Percentiles rank a stretch among this genome's conserved stretches.
These are phyloP conservation scores for Fusarium sp. DNA, from an alignment of 2,329 filamentous ascomycete species.

Conservation along the genomic window DNA sequence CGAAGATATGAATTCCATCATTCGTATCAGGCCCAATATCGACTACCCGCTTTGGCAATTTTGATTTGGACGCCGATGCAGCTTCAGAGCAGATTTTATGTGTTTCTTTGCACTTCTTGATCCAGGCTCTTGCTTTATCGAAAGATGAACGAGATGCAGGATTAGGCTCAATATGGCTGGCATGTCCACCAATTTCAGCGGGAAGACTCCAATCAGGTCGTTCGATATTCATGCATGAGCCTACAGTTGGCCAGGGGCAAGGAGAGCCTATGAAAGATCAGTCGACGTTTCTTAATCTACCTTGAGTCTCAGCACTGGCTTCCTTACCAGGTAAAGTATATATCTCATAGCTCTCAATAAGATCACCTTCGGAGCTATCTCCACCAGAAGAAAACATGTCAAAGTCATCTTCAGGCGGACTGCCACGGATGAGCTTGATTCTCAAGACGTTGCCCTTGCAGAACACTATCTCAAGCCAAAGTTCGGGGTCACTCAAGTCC, in stretches of 20 bases:
- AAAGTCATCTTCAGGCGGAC: conserved; percentile 19
- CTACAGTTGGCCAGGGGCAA: conserved; percentile 41
- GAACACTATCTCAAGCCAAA: conserved; percentile 29
- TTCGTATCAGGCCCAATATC: conserved; percentile 36
- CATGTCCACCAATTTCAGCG: conserved; percentile 21
- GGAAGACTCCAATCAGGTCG: conserved; percentile 16
- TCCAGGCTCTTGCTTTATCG: conserved; percentile 35
- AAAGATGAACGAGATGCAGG: conserved; percentile 24
- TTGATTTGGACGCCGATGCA: not conserved
- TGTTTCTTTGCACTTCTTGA: conserved; percentile 24
- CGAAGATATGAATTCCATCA: conserved; percentile 32
- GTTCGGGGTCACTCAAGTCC: conserved; percentile 12
- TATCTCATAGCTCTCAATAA: conserved; percentile 29
- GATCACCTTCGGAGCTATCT: not conserved
- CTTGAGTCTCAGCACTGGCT: fast-evolving
- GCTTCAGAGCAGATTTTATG: conserved; percentile 36
- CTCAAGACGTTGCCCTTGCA: conserved; percentile 37
- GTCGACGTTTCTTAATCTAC: fast-evolving
- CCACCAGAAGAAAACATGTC: conserved; percentile 28
- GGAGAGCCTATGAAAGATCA: conserved; percentile 9
- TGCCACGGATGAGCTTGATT: conserved; percentile 7
- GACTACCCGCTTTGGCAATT: conserved; percentile 40
- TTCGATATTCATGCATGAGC: conserved; percentile 25
- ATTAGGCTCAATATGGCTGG: conserved; percentile 30
- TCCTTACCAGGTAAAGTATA: conserved; percentile 38